A percentile compares a stretch with the other conserved stretches of the same genome.
These are phyloP conservation scores for Sphaerulina musiva DNA, from an alignment of 2,329 filamentous ascomycete genomes.

Conservation along the genomic window DNA sequence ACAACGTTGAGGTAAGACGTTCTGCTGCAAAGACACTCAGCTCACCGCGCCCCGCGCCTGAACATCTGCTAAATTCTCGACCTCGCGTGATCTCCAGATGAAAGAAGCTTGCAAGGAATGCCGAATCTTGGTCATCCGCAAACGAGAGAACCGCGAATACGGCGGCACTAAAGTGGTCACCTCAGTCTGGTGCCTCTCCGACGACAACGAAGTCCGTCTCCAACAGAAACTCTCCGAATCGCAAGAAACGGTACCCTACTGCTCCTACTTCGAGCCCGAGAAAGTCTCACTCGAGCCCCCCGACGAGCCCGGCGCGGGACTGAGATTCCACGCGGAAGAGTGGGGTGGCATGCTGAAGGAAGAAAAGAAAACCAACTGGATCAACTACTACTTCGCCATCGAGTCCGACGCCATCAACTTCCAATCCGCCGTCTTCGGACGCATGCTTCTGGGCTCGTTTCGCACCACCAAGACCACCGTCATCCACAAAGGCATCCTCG, in stretches of 20 bases:
- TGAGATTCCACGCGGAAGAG: conserved; percentile 37
- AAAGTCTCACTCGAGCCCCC: conserved; percentile 38
- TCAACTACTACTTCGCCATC: conserved; percentile 40
- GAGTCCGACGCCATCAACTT: conserved; percentile 36
- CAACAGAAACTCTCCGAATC: conserved; percentile 40
- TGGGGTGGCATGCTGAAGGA: conserved; percentile 34
- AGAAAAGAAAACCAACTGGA: conserved; percentile 39
- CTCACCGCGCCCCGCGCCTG: too few species aligned
- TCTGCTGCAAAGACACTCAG: too few species aligned
- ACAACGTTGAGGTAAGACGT: conserved; percentile 31
- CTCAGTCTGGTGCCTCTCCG: conserved; percentile 42
- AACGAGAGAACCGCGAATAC: conserved; percentile 36
- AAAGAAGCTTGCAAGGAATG: conserved; percentile 35
- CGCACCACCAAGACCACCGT: conserved; percentile 42
- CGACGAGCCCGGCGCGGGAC: conserved; percentile 29
- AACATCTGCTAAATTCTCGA: too few species aligned
- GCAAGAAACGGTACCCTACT: conserved; percentile 41
- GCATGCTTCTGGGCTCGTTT: conserved; percentile 39
- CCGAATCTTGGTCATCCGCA: conserved; percentile 40
- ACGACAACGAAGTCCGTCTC: conserved; percentile 38
- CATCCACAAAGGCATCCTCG: conserved; percentile 39
- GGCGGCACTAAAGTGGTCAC: conserved; percentile 37
- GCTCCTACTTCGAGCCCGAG: conserved; percentile 41
- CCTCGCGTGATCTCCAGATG: conserved; percentile 24
- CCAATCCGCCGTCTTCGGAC: conserved; percentile 44